Conservation (phyloP, 768 basidiomycete genomes). For the Auriculariales sp. region DNA sequence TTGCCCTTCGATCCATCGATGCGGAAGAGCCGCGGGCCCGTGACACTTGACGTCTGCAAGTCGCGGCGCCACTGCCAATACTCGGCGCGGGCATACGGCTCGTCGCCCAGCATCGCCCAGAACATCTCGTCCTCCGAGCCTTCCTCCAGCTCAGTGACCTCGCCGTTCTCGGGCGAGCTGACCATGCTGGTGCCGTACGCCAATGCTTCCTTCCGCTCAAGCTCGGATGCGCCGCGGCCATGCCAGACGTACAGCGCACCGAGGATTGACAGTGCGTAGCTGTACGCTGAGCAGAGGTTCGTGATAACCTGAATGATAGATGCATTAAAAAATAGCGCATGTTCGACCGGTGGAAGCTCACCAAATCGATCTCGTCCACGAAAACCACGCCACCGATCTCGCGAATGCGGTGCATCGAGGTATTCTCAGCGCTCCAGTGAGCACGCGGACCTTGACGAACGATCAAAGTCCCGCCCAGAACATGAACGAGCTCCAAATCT, state of each 20-base stretch:
- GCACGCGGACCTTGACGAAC: conserved; percentile 62
- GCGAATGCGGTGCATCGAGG: conserved; percentile 66
- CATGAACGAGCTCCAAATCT: conserved; percentile 41
- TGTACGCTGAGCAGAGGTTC: conserved; percentile 75
- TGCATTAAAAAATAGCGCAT: conserved; percentile 13
- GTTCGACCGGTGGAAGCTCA: no score
- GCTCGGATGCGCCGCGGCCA: conserved; percentile 47
- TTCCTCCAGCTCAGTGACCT: conserved; percentile 43
- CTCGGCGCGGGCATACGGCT: conserved; percentile 61
- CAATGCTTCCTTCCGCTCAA: conserved; percentile 48
- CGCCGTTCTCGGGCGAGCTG: conserved; percentile 16
- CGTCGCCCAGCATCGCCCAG: conserved; percentile 74
- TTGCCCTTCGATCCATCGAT: conserved; percentile 26
- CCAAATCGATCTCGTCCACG: conserved; percentile 63
- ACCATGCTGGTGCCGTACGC: conserved; percentile 41
- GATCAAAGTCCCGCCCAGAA: conserved; percentile 57
- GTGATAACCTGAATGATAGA: conserved; percentile 13
- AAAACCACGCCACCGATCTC: conserved; percentile 31
- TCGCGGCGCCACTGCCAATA: conserved; percentile 65
- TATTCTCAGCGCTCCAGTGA: conserved; percentile 70
- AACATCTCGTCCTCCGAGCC: conserved; percentile 63
- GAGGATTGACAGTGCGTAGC: conserved; percentile 61
- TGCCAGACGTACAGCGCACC: conserved; percentile 70
- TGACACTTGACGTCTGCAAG: conserved; percentile 16
- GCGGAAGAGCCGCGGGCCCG: conserved; percentile 45